Evolutionary conservation across 73 alveolate genomes (phyloP).

Genomic region (Stentor coeruleus): DNA sequence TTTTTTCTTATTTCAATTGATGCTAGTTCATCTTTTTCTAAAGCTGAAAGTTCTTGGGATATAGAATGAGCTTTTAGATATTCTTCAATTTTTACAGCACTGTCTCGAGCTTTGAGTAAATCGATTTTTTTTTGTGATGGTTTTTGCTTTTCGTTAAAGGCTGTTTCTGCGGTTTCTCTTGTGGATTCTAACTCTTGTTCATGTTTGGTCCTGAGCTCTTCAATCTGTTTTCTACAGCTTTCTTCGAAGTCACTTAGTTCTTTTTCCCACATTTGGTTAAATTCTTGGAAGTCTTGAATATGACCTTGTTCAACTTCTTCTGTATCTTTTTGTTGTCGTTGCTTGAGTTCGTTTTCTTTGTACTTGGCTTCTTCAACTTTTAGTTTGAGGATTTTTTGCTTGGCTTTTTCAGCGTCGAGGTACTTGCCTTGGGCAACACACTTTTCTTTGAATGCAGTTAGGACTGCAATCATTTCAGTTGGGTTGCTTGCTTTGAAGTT

Average conservation of each 20-base stretch:
- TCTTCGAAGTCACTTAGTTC: neutral
- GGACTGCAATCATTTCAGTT: constrained; percentile 15
- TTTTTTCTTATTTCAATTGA: neutral
- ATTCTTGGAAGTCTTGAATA: constrained; percentile 15
- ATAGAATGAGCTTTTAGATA: constrained; percentile 1
- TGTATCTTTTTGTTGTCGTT: constrained; percentile 7
- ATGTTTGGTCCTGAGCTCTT: neutral
- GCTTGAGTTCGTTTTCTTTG: constrained; percentile 12
- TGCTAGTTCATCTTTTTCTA: neutral
- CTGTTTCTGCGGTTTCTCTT: neutral
- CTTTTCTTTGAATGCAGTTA: constrained; percentile 9
- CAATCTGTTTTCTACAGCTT: neutral
- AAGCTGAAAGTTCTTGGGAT: neutral
- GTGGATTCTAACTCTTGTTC: neutral
- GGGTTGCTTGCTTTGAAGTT: too few species aligned
- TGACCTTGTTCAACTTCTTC: constrained; percentile 16
- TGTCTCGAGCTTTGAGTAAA: constrained; percentile 15
- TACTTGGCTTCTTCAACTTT: constrained; percentile 2
- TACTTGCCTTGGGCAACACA: constrained; percentile 14
- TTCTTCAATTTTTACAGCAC: neutral
- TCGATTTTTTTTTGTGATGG: neutral
- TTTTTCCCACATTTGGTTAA: constrained; percentile 5
- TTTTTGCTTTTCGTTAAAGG: neutral
- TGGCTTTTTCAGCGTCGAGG: constrained; percentile 22
- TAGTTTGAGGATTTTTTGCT: constrained; percentile 6